Percentiles rank a stretch among this genome's conserved stretches.
phyloP scores from a whole-genome alignment of 495 filamentous ascomycete species.

The Echria macrotheca region DNA sequence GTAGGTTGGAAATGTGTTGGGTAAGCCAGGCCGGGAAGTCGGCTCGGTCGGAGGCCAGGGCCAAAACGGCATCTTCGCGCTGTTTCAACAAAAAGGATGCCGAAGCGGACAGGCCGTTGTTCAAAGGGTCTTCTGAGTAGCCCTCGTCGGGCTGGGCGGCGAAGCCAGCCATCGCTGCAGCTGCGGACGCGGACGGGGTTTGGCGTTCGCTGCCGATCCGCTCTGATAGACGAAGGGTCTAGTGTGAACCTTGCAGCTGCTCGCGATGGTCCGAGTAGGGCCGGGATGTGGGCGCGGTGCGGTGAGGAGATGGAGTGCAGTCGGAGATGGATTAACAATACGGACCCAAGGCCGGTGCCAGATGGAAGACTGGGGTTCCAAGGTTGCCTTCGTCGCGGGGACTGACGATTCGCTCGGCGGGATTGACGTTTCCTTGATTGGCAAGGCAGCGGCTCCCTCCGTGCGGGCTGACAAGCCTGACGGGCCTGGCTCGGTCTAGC shows the following conservation, averaged over 20 bases:
- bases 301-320: too few species aligned
- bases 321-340: too few species aligned
- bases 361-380: too few species aligned
- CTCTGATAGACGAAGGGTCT: too few species aligned
- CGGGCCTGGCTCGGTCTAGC: too few species aligned
- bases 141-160: conserved; percentile 48
- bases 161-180: conserved; percentile 20
- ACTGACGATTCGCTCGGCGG: conserved; percentile 2
- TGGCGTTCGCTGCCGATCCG: too few species aligned
- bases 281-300: too few species aligned
- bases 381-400: neutral
- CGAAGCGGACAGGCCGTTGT: conserved; percentile 32
- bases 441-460: too few species aligned
- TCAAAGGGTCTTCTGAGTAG: conserved; percentile 54
- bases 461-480: neutral
- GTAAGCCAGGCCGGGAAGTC: conserved; percentile 39
- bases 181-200: neutral
- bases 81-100: conserved; percentile 19
- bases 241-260: too few species aligned
- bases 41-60: conserved; percentile 20
- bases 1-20: conserved; percentile 41
- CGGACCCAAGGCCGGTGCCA: too few species aligned
- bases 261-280: too few species aligned
- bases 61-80: conserved; percentile 19
- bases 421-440: neutral